Percentiles rank a stretch among this genome's conserved stretches.
Evolutionary conservation across 306 rosid species (phyloP).

Genomic region (Urtica urens): DNA sequence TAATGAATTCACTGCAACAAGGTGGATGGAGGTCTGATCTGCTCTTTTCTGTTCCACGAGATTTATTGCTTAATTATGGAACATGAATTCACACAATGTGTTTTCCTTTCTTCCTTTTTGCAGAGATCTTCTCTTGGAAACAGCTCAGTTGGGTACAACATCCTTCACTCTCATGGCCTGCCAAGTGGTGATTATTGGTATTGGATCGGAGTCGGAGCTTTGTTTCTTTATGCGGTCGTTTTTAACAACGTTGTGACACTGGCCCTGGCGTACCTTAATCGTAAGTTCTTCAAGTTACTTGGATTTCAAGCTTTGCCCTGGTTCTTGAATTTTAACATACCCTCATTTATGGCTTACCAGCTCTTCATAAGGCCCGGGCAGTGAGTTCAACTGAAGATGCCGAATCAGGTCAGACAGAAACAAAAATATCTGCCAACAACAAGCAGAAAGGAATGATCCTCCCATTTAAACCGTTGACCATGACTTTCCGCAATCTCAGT

Average conservation of each 20-base stretch:
- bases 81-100: constrained; percentile 9
- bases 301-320: too few species aligned
- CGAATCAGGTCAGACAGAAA: constrained; percentile 20
- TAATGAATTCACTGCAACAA: constrained; percentile 68
- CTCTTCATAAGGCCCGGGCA: constrained; percentile 45
- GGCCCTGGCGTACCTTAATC: constrained; percentile 64
- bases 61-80: too few species aligned
- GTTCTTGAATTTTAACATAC: too few species aligned
- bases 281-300: too few species aligned
- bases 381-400: constrained; percentile 31
- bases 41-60: too few species aligned
- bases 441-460: constrained; percentile 77
- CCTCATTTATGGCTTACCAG: constrained; percentile 25
- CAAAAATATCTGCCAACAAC: constrained; percentile 14
- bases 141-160: constrained; percentile 41
- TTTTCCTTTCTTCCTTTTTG: constrained; percentile 7
- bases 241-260: constrained; percentile 55
- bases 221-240: constrained; percentile 32
- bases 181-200: constrained; percentile 59
- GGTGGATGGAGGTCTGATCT: constrained; percentile 69
- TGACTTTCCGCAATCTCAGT: constrained; percentile 78
- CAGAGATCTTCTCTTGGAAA: constrained; percentile 43
- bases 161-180: constrained; percentile 42
- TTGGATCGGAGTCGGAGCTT: constrained; percentile 52
- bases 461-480: constrained; percentile 80